Evolutionary conservation across 441 rosid species (phyloP).

Genomic region (Populus hybrid): DNA sequence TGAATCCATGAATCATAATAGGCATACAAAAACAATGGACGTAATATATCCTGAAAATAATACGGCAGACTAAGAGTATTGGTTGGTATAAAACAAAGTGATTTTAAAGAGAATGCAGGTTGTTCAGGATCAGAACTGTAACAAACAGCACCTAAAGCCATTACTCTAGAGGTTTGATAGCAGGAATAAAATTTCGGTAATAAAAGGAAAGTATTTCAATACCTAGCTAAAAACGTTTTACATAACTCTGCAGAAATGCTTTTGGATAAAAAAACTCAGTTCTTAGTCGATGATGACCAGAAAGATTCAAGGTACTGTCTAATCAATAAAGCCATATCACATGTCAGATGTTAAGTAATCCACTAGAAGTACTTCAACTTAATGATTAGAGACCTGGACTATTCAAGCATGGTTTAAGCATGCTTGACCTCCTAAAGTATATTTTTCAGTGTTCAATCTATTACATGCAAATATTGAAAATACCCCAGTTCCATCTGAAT

Average conservation of each 20-base stretch:
- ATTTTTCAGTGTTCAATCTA: neutral
- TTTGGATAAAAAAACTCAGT: neutral
- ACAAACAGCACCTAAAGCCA: neutral
- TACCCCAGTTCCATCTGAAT: neutral
- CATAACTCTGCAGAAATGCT: neutral
- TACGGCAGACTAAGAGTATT: neutral
- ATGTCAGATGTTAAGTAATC: neutral
- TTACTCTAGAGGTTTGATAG: neutral
- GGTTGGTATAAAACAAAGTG: neutral
- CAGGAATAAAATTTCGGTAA: neutral
- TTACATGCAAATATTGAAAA: neutral
- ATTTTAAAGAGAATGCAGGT: neutral
- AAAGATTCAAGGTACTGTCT: neutral
- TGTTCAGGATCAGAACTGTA: conserved; percentile 1
- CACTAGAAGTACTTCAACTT: neutral
- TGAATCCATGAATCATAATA: neutral
- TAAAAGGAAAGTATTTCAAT: neutral
- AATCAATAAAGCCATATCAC: conserved; percentile 1
- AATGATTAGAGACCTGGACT: neutral
- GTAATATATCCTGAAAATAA: neutral
- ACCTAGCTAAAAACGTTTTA: neutral
- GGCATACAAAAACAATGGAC: neutral
- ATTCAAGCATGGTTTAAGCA: neutral
- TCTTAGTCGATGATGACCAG: neutral
- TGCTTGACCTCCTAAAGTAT: neutral